phyloP scores from a whole-genome alignment of 192 early-diverging fungal species.

The Polychytrium aggregatum region DNA sequence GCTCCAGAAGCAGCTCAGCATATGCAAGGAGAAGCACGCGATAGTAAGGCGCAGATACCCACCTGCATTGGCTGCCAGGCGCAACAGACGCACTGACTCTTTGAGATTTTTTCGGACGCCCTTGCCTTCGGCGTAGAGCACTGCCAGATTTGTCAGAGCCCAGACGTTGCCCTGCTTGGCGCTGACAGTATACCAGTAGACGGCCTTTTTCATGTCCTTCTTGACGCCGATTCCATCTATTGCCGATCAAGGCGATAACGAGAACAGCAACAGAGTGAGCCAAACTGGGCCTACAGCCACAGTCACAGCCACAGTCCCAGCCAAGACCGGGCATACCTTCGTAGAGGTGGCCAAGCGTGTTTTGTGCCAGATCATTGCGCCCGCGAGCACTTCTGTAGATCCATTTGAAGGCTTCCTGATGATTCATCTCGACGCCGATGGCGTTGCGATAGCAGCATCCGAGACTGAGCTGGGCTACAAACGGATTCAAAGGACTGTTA shows the following conservation, averaged over 20 bases:
- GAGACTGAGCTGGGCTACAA: conserved; percentile 48
- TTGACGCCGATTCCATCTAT: conserved; percentile 62
- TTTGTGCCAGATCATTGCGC: conserved; percentile 64
- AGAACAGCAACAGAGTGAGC: background rate
- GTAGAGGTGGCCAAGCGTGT: conserved; percentile 71
- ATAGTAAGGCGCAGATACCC: conserved; percentile 4
- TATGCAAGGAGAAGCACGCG: background rate
- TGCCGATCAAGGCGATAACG: no score
- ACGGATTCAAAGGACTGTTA: background rate
- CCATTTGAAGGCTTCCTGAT: conserved; percentile 58
- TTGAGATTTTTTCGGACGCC: conserved; percentile 42
- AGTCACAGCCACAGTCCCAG: no score
- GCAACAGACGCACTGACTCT: conserved; percentile 55
- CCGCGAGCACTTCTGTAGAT: conserved; percentile 48
- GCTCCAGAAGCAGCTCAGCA: no score
- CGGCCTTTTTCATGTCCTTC: conserved; percentile 47
- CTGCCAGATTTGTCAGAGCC: conserved; percentile 40
- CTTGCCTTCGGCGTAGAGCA: conserved; percentile 42
- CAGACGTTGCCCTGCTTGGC: conserved; percentile 60
- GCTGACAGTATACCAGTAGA: conserved; percentile 62
- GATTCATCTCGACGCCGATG: conserved; percentile 54
- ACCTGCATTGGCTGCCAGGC: conserved; percentile 56
- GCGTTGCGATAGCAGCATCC: conserved; percentile 75
- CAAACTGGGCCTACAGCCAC: no score
- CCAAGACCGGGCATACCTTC: no score